Conservation (phyloP, 1,284 basidiomycete species). For the Ceratobasidium sp. region DNA sequence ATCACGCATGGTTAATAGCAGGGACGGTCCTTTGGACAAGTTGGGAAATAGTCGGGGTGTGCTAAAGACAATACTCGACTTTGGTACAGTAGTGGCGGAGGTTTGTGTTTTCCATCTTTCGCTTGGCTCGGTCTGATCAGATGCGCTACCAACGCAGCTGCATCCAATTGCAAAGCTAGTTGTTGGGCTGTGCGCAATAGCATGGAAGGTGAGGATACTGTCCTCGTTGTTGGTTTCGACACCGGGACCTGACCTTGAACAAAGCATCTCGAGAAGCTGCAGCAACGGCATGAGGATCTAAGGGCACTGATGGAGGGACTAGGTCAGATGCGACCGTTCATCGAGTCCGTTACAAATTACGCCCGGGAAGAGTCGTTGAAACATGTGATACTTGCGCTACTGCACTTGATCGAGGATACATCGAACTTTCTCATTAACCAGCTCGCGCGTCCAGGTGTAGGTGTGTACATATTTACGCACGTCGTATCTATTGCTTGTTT, state of each 20-base stretch:
- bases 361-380: neutral
- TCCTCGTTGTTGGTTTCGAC: no score
- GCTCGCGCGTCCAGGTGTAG: neutral
- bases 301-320: neutral
- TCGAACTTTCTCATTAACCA: neutral
- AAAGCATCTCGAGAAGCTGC: neutral
- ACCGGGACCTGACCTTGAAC: neutral
- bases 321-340: neutral
- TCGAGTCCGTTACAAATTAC: neutral
- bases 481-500: neutral
- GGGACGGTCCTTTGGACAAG: neutral
- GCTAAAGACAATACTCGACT: neutral
- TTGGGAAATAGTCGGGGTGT: neutral
- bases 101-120: neutral
- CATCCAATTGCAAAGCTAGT: neutral
- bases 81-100: slow-evolving; percentile 1
- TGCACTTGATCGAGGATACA: slow-evolving; percentile 20
- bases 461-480: neutral
- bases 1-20: no score
- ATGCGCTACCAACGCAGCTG: neutral
- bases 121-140: no score
- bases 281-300: neutral
- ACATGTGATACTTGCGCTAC: neutral
- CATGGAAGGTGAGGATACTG: neutral
- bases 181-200: neutral